A percentile compares a stretch with the other conserved stretches of the same genome.
Evolutionary conservation across 2,329 filamentous ascomycete genomes (phyloP).

Genomic region (Aspergillus vadensis): DNA sequence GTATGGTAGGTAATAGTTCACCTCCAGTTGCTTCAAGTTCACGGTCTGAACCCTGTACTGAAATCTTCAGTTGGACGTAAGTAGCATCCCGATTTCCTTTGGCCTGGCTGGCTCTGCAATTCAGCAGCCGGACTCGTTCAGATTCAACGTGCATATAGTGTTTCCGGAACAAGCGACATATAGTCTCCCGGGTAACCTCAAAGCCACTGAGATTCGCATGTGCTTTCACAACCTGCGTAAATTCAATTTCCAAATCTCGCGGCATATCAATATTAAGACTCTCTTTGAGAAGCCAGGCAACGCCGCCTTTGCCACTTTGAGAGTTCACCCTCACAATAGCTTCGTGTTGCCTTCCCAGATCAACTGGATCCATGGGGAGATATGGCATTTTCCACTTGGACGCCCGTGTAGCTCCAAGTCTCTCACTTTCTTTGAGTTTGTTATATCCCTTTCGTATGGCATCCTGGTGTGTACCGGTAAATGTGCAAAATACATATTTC

Average conservation of each 20-base stretch:
- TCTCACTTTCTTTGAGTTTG: slow-evolving; percentile 5
- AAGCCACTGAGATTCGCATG: background rate
- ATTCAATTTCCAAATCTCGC: background rate
- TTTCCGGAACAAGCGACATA: background rate
- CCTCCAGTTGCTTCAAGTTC: too few relatives aligned
- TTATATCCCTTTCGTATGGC: slow-evolving; percentile 84
- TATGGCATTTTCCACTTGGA: slow-evolving; percentile 76
- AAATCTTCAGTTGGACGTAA: too few relatives aligned
- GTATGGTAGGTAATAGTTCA: too few relatives aligned
- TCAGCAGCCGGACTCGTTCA: too few relatives aligned
- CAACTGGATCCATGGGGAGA: slow-evolving; percentile 81
- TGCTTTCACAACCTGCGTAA: background rate
- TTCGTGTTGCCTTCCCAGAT: slow-evolving; percentile 90
- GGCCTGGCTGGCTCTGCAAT: too few relatives aligned
- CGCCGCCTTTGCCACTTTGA: slow-evolving; percentile 86
- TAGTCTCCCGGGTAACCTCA: background rate
- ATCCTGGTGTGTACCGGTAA: slow-evolving; percentile 86
- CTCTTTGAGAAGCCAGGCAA: slow-evolving; percentile 85
- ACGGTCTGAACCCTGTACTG: too few relatives aligned
- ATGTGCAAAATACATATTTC: slow-evolving; percentile 81
- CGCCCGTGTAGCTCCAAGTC: too few relatives aligned
- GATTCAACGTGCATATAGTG: background rate
- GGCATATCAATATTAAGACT: slow-evolving; percentile 84
- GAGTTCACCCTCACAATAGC: slow-evolving; percentile 94
- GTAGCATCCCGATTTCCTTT: too few relatives aligned